These are phyloP conservation scores for Phlebiopsis gigantea DNA, from an alignment of 768 basidiomycete genomes.

Conservation along the genomic window DNA sequence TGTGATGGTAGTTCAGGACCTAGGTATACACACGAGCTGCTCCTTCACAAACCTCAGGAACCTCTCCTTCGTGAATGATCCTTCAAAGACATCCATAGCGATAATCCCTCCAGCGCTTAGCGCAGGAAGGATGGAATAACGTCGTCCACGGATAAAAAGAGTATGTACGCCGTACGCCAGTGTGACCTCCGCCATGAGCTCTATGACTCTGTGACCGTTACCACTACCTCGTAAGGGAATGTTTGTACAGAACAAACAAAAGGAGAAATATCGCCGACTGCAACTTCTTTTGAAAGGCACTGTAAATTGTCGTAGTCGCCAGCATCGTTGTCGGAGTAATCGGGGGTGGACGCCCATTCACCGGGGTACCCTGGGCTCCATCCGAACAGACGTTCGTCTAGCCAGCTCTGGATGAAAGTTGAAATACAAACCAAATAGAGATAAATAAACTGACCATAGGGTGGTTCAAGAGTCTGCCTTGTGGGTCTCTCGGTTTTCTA, in stretches of 20 bases:
- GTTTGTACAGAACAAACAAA: too few species aligned
- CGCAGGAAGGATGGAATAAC: constrained; percentile 16
- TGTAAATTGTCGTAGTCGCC: constrained; percentile 79
- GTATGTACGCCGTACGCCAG: too few species aligned
- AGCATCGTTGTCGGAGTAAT: constrained; percentile 72
- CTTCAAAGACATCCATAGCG: constrained; percentile 22
- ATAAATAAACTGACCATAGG: constrained; percentile 61
- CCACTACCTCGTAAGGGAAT: too few species aligned
- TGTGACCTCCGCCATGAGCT: too few species aligned
- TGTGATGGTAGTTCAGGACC: too few species aligned
- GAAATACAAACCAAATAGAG: constrained; percentile 19
- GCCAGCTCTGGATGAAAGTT: constrained; percentile 54
- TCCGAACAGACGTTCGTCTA: constrained; percentile 91
- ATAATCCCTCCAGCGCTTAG: constrained; percentile 13
- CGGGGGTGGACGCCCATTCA: constrained; percentile 61
- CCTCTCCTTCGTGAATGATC: constrained; percentile 26
- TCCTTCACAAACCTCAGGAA: too few species aligned
- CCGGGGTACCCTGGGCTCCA: constrained; percentile 56
- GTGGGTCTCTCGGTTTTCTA: constrained; percentile 73
- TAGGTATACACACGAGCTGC: too few species aligned
- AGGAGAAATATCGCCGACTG: too few species aligned
- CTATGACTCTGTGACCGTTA: too few species aligned
- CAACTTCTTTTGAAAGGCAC: too few species aligned
- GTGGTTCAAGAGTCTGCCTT: constrained; percentile 79
- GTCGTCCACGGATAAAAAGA: constrained; percentile 11